Conservation (phyloP, 345 rosid genomes). For the Sisymbrium altissimum region DNA sequence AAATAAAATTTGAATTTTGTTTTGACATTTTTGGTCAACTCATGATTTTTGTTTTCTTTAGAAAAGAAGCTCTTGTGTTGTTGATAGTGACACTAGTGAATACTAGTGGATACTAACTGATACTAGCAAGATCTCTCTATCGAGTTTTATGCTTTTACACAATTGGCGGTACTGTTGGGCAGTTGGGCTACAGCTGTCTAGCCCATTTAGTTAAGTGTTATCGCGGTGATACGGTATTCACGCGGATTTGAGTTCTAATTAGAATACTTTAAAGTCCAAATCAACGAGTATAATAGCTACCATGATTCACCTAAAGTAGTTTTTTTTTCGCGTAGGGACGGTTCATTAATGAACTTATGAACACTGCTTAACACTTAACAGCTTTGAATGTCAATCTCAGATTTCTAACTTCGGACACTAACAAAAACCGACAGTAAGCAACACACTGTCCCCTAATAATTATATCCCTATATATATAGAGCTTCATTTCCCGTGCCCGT, state of each 20-base stretch:
- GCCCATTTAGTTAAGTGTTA: neutral
- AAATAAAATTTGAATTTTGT: neutral
- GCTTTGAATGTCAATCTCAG: conserved; percentile 25
- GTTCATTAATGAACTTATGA: conserved; percentile 13
- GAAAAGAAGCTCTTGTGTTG: neutral
- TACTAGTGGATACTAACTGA: too few relatives aligned
- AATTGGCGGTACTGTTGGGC: too few relatives aligned
- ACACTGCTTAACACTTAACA: conserved; percentile 18
- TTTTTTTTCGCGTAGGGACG: conserved; percentile 14
- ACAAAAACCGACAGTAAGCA: conserved; percentile 13
- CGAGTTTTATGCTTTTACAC: too few relatives aligned
- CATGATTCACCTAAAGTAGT: conserved; percentile 22
- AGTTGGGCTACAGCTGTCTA: neutral
- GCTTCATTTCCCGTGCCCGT: neutral
- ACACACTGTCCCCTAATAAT: conserved; percentile 11
- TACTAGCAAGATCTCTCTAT: neutral
- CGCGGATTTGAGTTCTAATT: conserved; percentile 16
- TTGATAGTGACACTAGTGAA: neutral
- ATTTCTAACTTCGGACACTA: conserved; percentile 2
- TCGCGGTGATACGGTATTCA: neutral
- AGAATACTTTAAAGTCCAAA: neutral
- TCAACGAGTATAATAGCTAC: neutral
- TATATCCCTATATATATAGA: neutral
- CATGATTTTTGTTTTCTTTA: neutral
- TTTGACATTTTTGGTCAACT: neutral